Evolutionary conservation across 2,329 filamentous ascomycete genomes (phyloP), one percentile per base, ranked within the genome.

Genomic region (Colletotrichum musicola): DNA sequence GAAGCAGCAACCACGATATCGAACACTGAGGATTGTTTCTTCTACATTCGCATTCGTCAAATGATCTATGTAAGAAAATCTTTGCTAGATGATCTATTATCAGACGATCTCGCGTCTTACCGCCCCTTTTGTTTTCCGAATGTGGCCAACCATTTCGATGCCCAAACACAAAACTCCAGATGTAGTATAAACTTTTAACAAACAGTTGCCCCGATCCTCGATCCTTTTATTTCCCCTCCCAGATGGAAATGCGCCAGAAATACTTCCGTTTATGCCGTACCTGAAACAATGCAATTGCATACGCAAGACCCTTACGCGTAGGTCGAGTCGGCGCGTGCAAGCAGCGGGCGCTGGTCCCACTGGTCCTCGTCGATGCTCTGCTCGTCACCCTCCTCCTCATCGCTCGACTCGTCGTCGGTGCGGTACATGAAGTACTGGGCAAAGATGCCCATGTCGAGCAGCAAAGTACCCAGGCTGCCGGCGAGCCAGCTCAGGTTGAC

Each of bases 401-500:
- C 71, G 14, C 71, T 70, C 6, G 77, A 75, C 6, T 81, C 78
- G 4, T 83, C 83, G 2, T 81, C 80, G 64, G 81, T 81, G 72
- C 85, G 86, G 79, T 98, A 98, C 76, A 97, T 79, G 77, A 97
- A 98, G 77, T 97, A 98, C 80, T 98, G 95, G 12, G 89, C 88
- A 79, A 98, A 98, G 3, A 98, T 96, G 30, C 87, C 89, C 77
- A 95, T 84, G 80, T 98, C 96, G 72, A 98, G 81, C 63, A 96
- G 81, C 64, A 98, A 82, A 2, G 95, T 98, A 1, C 97, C 94
- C 56, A 96, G 85, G 77, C 95, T 97, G 1, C 96, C 96, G 4
- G 94, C 85, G 68, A 99, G 76, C 96, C 96, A 99, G 72, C 92
- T 95, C 35, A 94, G 82, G 78, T 98, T 99, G 40, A 98, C 92